These are phyloP conservation scores for Sphagnum contortum DNA, from an alignment of 225 moss, liverwort and hornwort species.

Conservation along the genomic window DNA sequence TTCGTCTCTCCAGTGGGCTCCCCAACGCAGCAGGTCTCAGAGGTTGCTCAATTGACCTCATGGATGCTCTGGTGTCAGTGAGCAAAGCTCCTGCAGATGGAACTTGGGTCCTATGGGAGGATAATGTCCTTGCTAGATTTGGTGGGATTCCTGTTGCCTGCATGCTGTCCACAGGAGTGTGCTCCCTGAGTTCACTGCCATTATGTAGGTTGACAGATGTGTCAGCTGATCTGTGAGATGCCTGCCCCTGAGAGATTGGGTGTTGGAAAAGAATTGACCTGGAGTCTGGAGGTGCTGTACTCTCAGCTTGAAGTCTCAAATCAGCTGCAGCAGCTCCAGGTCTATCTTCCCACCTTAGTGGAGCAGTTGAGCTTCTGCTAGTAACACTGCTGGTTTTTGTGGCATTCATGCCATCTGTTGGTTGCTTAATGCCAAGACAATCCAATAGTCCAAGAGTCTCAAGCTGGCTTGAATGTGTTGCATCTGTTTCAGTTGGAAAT, in stretches of 20 bases:
- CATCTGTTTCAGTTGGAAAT: background rate
- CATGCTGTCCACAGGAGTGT: background rate
- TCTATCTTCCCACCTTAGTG: background rate
- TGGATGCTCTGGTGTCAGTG: background rate
- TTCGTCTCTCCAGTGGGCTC: too few species aligned
- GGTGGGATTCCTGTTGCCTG: background rate
- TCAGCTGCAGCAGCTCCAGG: background rate
- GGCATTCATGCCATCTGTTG: too few species aligned
- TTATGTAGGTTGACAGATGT: background rate
- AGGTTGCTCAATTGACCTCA: background rate
- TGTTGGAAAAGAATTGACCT: background rate
- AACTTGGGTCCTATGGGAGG: background rate
- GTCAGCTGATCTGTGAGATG: background rate
- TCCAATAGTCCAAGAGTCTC: background rate
- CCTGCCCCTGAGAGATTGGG: background rate
- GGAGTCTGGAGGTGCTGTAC: background rate
- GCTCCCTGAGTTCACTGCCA: slow-evolving; percentile 1
- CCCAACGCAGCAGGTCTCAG: background rate
- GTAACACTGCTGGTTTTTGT: slow-evolving; percentile 1
- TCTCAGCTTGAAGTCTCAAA: background rate
- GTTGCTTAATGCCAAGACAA: background rate
- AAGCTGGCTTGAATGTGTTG: background rate
- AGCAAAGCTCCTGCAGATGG: background rate
- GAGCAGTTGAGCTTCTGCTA: too few species aligned
- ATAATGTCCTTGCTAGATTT: background rate